A percentile compares a stretch with the other conserved stretches of the same genome.
Evolutionary conservation across 2,329 filamentous ascomycete genomes (phyloP).

Genomic region (Alternaria triticina): DNA sequence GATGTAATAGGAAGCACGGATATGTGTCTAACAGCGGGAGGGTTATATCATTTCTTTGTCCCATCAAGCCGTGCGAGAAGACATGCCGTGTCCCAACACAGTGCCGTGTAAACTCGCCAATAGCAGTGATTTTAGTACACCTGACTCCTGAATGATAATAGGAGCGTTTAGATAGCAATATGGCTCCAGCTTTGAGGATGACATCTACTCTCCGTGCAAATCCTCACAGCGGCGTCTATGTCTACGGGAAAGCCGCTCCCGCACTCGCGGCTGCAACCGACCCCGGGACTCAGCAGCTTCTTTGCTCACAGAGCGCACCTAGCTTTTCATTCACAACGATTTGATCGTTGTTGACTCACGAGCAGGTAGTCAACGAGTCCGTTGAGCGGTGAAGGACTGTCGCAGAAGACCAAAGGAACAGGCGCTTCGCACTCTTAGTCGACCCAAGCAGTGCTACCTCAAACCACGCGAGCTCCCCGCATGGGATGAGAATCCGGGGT

Average conservation of each 20-base stretch:
- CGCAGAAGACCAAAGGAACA: background rate
- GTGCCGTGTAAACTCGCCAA: background rate
- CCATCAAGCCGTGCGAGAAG: background rate
- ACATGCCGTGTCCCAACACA: background rate
- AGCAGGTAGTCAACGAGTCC: background rate
- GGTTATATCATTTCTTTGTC: background rate
- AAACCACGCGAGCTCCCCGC: constrained; percentile 20
- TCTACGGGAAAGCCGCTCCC: background rate
- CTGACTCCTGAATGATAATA: background rate
- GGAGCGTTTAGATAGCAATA: background rate
- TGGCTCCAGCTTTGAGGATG: background rate
- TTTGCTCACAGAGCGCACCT: background rate
- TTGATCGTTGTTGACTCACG: background rate
- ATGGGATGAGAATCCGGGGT: constrained; percentile 7
- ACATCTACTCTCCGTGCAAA: background rate
- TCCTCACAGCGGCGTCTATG: background rate
- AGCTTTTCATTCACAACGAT: no score
- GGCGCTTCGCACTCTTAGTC: background rate
- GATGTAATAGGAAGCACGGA: background rate
- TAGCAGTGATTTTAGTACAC: background rate
- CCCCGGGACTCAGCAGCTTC: background rate
- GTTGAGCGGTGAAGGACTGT: constrained; percentile 4
- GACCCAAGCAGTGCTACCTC: constrained; percentile 6
- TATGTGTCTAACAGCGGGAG: background rate
- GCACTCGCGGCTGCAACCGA: background rate